phyloP scores from a whole-genome alignment of 441 rosid species.

The Erodium texanum region DNA sequence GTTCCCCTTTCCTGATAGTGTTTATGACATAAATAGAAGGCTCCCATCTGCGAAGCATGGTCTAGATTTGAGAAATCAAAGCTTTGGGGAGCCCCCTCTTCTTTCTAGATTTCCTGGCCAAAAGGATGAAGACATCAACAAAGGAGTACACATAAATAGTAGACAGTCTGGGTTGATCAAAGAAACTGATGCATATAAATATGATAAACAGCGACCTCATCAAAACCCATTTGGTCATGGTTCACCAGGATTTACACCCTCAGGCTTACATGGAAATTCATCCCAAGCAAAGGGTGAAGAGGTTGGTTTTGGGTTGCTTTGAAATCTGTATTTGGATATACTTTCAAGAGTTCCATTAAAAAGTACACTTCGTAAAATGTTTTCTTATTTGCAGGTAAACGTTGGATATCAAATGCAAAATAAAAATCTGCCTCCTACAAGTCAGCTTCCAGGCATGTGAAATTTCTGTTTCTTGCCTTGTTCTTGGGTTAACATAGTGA shows the following conservation, averaged over 20 bases:
- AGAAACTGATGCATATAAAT: slow-evolving; percentile 1
- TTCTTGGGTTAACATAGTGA: neutral
- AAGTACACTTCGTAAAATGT: neutral
- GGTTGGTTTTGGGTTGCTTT: neutral
- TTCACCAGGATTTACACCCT: neutral
- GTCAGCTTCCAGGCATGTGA: slow-evolving; percentile 53
- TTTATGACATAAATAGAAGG: slow-evolving; percentile 19
- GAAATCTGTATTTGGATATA: neutral
- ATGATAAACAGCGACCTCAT: neutral
- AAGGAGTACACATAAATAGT: slow-evolving; percentile 9
- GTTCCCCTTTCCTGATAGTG: slow-evolving; percentile 16
- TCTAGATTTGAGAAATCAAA: slow-evolving; percentile 17
- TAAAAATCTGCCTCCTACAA: slow-evolving; percentile 34
- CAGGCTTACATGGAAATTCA: neutral
- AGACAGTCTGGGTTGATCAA: slow-evolving; percentile 4
- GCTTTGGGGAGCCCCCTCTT: slow-evolving; percentile 18
- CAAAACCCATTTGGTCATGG: slow-evolving; percentile 3
- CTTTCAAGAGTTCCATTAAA: neutral
- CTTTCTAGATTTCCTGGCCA: slow-evolving; percentile 17
- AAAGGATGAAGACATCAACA: slow-evolving; percentile 10
- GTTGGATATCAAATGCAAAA: slow-evolving; percentile 42
- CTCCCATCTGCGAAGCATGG: slow-evolving; percentile 13
- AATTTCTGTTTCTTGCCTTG: slow-evolving; percentile 7
- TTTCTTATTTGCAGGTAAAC: slow-evolving; percentile 33
- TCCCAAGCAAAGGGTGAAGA: slow-evolving; percentile 5